Conservation (phyloP, 177 flowering plant species). For the Vitis hybrid region DNA sequence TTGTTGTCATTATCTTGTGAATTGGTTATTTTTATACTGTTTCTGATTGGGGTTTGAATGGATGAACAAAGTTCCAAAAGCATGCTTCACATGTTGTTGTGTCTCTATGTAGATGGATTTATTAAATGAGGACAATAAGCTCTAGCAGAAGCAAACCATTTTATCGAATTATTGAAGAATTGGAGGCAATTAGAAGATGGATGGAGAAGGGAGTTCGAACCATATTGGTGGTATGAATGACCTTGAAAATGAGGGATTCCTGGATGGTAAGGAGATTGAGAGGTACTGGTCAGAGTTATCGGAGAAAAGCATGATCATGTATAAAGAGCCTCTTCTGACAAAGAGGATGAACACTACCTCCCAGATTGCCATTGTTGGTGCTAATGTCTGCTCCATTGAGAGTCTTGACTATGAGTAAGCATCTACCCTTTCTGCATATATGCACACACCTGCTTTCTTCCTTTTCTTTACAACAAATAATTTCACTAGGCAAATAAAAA, state of each 20-base stretch:
- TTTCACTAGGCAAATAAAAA: too few relatives aligned
- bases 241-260: conserved; percentile 15
- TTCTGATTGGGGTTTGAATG: background rate
- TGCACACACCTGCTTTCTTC: background rate
- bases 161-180: background rate
- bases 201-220: background rate
- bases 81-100: background rate
- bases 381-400: conserved; percentile 30
- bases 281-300: conserved; percentile 19
- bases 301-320: conserved; percentile 13
- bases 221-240: conserved; percentile 16
- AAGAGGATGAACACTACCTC: conserved; percentile 34
- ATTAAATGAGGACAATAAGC: background rate
- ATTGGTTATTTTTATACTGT: background rate
- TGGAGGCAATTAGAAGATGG: background rate
- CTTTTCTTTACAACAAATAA: too few relatives aligned
- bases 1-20: background rate
- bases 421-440: background rate
- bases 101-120: background rate
- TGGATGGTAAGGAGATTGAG: conserved; percentile 16
- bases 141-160: background rate
- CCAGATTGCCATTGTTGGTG: conserved; percentile 37
- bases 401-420: conserved; percentile 35
- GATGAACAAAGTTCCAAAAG: background rate
- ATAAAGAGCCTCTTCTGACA: conserved; percentile 23